Base-by-base conservation (phyloP, 1,284 basidiomycete genomes). In the Entoloma clypeatum region DNA sequence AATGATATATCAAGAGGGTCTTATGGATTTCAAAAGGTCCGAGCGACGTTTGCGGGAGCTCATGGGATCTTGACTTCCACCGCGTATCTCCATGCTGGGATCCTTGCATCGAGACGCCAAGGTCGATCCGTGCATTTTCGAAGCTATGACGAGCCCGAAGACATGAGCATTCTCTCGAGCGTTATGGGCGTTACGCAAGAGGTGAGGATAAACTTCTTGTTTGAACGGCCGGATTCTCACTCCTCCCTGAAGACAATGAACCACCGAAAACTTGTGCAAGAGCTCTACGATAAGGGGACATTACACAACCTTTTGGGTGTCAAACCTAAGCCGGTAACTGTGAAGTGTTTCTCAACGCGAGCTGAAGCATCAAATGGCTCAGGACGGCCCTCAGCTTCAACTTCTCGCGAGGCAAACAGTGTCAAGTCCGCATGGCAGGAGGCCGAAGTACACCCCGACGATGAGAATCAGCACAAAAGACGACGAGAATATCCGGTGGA, bases 1-100 rank as follows among this genome's bases (percentile, higher is more conserved):
- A 98, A 98, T 60, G 95, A 99, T 63, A 92, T 99, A 27, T 92
- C 92, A 0, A 80, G 75, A 36, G 90, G 91, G 2, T 93, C 93
- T 0, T 95, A 81, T 61, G 83, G 81, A 17, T 91, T 98, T 48
- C 69, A 75, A 23, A 83, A 82, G 54, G 92, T 98, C 31, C 79
- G 85, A 14, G 77, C 81, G 41, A 87, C 90, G 0, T 73, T 98
- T 41, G 83, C 85, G 0, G 94, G 94, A 3, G 95, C 94, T 2
- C 83, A 83, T 65, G 82, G 83, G 39, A 84, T 95, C 24, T 75
- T 99, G 57, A 82, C 83, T 9, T 74, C 83, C 1, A 75, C 79
- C 1, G 73, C 83, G 14, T 86, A 81, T 52, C 48, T 67, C 17
- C 60, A 60, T 23, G 79, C 81, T 10, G 72, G 74, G 8, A 74